phyloP scores from a whole-genome alignment of 2,329 filamentous ascomycete genomes.

The Metarhizium robertsii region DNA sequence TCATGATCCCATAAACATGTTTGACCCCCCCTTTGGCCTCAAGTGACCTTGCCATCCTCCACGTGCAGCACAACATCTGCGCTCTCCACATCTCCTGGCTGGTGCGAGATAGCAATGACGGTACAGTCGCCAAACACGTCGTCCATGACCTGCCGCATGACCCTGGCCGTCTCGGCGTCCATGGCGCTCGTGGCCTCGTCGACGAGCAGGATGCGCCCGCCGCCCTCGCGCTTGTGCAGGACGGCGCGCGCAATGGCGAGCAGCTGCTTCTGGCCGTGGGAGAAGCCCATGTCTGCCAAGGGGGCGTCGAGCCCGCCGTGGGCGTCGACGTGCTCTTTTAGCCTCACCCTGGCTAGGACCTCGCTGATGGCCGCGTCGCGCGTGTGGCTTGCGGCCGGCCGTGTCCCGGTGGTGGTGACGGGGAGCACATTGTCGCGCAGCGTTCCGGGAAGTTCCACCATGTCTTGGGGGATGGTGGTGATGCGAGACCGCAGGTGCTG shows the following conservation, averaged over 20 bases:
- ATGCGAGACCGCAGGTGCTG: conserved; percentile 18
- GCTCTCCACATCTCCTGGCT: not conserved
- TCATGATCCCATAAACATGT: too few species aligned
- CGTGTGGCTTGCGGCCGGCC: not conserved
- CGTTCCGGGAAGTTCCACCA: conserved; percentile 10
- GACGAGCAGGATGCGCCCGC: conserved; percentile 1
- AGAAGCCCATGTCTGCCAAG: conserved; percentile 7
- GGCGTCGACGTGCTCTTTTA: conserved; percentile 3
- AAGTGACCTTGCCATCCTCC: not conserved
- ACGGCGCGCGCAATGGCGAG: conserved; percentile 9
- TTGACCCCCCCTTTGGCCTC: too few species aligned
- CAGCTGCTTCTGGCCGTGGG: conserved; percentile 11
- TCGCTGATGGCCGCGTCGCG: conserved; percentile 4
- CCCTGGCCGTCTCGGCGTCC: conserved; percentile 2
- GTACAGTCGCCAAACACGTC: conserved; percentile 3
- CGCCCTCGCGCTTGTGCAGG: not conserved
- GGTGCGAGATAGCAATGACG: conserved; percentile 1
- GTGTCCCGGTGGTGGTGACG: not conserved
- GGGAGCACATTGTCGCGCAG: conserved; percentile 4
- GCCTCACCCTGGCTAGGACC: conserved; percentile 7
- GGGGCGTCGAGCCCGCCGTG: conserved; percentile 8
- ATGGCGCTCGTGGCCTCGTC: conserved; percentile 8
- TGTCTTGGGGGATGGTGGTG: conserved; percentile 21
- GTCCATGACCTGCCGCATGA: not conserved
- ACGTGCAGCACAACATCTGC: not conserved